Percentiles rank a stretch among this genome's conserved stretches.
phyloP scores from a whole-genome alignment of 345 rosid genomes.

The Mercurialis annua region DNA sequence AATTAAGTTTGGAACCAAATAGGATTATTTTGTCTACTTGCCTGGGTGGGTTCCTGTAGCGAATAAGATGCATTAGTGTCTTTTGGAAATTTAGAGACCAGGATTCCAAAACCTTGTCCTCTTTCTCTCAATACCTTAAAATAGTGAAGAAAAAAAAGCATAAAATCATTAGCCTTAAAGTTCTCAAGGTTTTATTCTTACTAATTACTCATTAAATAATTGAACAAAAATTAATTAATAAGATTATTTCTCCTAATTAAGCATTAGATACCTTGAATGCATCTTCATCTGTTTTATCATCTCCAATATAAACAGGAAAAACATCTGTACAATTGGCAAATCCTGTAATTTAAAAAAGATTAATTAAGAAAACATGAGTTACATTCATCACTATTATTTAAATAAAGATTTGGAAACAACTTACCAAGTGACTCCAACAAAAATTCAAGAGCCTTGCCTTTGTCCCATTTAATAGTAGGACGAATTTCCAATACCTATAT shows the following conservation, averaged over 20 bases:
- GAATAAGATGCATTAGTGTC: constrained; percentile 87
- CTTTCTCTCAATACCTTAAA: constrained; percentile 63
- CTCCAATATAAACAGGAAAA: constrained; percentile 85
- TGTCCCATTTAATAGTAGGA: constrained; percentile 89
- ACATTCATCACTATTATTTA: too few relatives aligned
- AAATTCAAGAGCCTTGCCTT: constrained; percentile 94
- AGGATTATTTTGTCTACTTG: constrained; percentile 1
- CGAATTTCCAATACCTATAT: constrained; percentile 83
- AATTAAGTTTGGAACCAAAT: too few relatives aligned
- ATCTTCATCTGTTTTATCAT: constrained; percentile 96
- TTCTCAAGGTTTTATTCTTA: neutral
- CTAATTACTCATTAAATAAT: neutral
- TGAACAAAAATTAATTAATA: neutral
- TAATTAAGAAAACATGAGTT: neutral
- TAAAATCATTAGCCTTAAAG: neutral
- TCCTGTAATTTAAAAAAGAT: constrained; percentile 32
- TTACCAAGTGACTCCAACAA: constrained; percentile 84
- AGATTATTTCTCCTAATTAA: neutral
- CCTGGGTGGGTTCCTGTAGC: constrained; percentile 62
- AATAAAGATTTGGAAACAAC: neutral
- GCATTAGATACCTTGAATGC: constrained; percentile 67
- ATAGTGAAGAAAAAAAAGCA: neutral
- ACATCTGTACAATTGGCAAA: constrained; percentile 58
- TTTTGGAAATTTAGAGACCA: constrained; percentile 80
- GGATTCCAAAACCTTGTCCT: constrained; percentile 88